Evolutionary conservation across 1,139 yeast genomes (phyloP).

Genomic region (Taphrina flavorubra): DNA sequence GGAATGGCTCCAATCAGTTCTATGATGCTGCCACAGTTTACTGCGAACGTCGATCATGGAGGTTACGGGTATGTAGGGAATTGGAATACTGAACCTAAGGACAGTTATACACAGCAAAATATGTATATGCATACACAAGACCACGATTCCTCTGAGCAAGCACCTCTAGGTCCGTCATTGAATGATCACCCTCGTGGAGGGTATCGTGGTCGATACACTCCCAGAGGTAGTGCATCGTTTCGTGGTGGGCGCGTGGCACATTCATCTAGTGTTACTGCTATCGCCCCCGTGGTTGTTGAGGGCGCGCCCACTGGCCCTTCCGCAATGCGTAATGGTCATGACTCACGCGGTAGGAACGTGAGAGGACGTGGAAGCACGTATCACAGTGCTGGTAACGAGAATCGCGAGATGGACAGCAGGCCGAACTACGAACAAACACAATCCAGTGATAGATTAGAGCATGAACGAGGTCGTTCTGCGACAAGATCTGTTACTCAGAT

Average conservation of each 20-base stretch:
- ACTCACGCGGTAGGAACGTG: constrained; percentile 1
- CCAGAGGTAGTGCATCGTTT: constrained; percentile 10
- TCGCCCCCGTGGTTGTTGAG: constrained; percentile 29
- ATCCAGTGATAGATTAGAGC: background rate
- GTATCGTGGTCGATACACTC: constrained; percentile 20
- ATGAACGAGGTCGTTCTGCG: constrained; percentile 13
- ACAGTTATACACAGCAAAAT: constrained; percentile 26
- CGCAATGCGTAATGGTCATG: constrained; percentile 23
- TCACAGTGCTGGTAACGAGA: background rate
- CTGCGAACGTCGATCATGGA: constrained; percentile 1
- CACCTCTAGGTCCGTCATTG: constrained; percentile 3
- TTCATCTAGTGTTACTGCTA: background rate
- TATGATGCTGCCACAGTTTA: constrained; percentile 11
- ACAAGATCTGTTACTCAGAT: constrained; percentile 16
- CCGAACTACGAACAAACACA: background rate
- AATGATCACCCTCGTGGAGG: constrained; percentile 18
- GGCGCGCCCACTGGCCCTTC: constrained; percentile 32
- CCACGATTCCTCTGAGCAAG: background rate
- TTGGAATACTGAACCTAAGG: constrained; percentile 17
- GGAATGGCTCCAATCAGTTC: constrained; percentile 18
- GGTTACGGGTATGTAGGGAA: constrained; percentile 4
- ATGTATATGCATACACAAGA: constrained; percentile 30
- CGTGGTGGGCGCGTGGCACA: constrained; percentile 25
- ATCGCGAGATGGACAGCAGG: background rate
- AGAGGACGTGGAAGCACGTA: background rate